phyloP scores from a whole-genome alignment of 2,329 filamentous ascomycete species.

The Zymoseptoria passerinii region DNA sequence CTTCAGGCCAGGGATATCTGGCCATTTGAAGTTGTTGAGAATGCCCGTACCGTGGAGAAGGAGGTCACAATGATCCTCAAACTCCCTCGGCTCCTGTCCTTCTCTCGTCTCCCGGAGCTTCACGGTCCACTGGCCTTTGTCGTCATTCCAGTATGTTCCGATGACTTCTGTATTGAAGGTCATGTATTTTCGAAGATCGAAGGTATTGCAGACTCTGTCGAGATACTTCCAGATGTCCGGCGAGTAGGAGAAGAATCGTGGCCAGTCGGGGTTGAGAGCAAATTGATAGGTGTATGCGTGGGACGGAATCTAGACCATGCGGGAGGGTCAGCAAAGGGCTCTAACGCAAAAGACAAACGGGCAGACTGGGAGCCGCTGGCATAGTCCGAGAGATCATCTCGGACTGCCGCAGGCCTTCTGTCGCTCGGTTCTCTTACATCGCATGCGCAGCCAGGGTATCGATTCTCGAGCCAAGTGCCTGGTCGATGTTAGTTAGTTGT shows the following conservation, averaged over 20 bases:
- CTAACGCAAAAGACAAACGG: neutral
- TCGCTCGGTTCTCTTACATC: conserved; percentile 19
- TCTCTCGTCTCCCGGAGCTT: conserved; percentile 36
- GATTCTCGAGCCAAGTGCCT: conserved; percentile 41
- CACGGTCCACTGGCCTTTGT: conserved; percentile 43
- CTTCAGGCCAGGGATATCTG: conserved; percentile 33
- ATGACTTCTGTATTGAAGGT: conserved; percentile 43
- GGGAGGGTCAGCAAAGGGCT: neutral
- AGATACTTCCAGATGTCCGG: conserved; percentile 44
- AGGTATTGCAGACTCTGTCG: conserved; percentile 41
- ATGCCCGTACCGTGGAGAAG: conserved; percentile 39
- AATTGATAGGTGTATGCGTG: conserved; percentile 20
- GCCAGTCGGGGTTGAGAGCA: conserved; percentile 37
- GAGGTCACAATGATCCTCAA: conserved; percentile 38
- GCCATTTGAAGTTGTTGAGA: conserved; percentile 26
- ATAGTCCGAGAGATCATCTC: neutral
- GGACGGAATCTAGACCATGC: conserved; percentile 27
- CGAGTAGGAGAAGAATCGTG: conserved; percentile 39
- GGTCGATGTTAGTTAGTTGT: conserved; percentile 26
- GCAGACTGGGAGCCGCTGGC: neutral
- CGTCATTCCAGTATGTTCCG: conserved; percentile 43
- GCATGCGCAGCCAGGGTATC: conserved; percentile 35
- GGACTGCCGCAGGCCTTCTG: neutral
- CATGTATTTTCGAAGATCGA: conserved; percentile 46
- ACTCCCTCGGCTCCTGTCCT: conserved; percentile 30